Conservation (phyloP, 2,329 filamentous ascomycete species). For the Simplicillium aogashimaense region DNA sequence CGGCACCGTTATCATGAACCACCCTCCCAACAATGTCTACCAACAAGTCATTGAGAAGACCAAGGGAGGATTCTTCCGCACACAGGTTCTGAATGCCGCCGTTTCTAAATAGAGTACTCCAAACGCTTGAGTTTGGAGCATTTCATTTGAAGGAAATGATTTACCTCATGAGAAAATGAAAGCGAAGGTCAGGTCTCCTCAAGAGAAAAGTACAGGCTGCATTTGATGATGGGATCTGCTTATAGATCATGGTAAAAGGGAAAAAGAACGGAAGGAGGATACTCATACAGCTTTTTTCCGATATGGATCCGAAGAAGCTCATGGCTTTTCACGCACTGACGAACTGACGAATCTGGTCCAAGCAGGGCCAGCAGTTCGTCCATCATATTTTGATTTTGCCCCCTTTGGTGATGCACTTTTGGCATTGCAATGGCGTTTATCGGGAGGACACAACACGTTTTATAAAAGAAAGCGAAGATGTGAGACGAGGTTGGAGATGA, state of each 20-base stretch:
- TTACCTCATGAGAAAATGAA: conserved; percentile 12
- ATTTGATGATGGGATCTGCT: too few relatives aligned
- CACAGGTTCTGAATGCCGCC: conserved; percentile 77
- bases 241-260: too few relatives aligned
- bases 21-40: conserved; percentile 96
- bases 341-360: too few relatives aligned
- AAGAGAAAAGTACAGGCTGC: background rate
- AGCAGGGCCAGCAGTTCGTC: too few relatives aligned
- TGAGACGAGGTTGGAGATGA: too few relatives aligned
- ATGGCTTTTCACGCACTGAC: too few relatives aligned
- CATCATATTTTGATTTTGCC: background rate
- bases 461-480: too few relatives aligned
- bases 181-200: conserved; percentile 11
- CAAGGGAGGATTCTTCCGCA: conserved; percentile 97
- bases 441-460: too few relatives aligned
- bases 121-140: too few relatives aligned
- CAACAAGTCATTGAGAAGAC: conserved; percentile 99
- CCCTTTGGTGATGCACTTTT: conserved; percentile 1
- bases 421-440: conserved; percentile 1
- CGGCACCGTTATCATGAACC: conserved; percentile 98
- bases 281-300: too few relatives aligned
- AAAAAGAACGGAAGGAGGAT: too few relatives aligned
- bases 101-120: conserved; percentile 36
- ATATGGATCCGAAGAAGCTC: too few relatives aligned
- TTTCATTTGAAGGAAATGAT: conserved; percentile 7